Evolutionary conservation across 1,284 basidiomycete species (phyloP).

Genomic region (Anthracocystis panici-leucophaei): DNA sequence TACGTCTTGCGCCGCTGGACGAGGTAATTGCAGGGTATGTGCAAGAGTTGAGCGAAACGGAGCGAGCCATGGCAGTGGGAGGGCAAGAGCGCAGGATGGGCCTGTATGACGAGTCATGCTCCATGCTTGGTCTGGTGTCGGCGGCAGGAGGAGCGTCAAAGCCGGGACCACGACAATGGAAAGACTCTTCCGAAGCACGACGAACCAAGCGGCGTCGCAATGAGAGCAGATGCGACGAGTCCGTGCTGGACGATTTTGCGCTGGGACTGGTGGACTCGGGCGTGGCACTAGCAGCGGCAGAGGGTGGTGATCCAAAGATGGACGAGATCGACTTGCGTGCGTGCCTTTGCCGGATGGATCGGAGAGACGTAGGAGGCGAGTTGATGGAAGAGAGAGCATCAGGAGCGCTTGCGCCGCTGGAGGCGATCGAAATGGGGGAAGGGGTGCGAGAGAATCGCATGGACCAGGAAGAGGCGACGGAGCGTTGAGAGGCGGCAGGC

Average conservation of each 20-base stretch:
- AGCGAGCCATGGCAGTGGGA: slow-evolving; percentile 2
- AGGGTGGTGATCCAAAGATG: slow-evolving; percentile 3
- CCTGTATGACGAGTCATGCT: background rate
- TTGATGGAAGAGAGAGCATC: background rate
- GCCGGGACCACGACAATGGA: slow-evolving; percentile 32
- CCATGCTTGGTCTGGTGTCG: slow-evolving; percentile 14
- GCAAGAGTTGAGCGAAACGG: slow-evolving; percentile 18
- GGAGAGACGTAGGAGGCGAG: slow-evolving; percentile 20
- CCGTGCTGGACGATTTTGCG: background rate
- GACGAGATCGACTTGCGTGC: slow-evolving; percentile 30
- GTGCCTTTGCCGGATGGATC: slow-evolving; percentile 38
- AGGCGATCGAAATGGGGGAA: slow-evolving; percentile 5
- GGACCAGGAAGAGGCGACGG: slow-evolving; percentile 17
- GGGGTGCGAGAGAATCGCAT: slow-evolving; percentile 14
- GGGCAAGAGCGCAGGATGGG: slow-evolving; percentile 7
- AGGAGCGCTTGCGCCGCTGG: slow-evolving; percentile 3
- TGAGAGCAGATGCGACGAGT: background rate
- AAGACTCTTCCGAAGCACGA: slow-evolving; percentile 28
- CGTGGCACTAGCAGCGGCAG: background rate
- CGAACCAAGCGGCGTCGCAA: slow-evolving; percentile 17
- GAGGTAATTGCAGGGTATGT: background rate
- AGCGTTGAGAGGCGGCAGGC: slow-evolving; percentile 8
- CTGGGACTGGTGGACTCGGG: background rate
- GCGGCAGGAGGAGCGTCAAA: slow-evolving; percentile 29
- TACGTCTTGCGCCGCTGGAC: slow-evolving; percentile 15